These are phyloP conservation scores for Globisporangium lucens DNA, from an alignment of 352 stramenopile genomes.

Conservation along the genomic window DNA sequence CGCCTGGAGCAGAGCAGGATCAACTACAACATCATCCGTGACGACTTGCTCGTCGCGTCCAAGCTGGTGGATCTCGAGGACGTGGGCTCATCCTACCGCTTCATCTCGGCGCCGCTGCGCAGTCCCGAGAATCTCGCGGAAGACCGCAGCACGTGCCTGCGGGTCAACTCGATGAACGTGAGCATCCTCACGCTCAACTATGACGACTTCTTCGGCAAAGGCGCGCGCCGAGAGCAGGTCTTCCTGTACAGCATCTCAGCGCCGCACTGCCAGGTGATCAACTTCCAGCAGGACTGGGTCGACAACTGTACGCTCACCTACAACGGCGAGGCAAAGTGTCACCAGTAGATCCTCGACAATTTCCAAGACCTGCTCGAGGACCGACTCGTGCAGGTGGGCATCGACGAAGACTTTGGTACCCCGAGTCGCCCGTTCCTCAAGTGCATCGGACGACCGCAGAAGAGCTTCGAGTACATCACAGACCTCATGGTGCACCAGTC, in stretches of 20 bases:
- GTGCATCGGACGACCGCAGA: constrained; percentile 32
- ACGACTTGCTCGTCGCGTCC: constrained; percentile 17
- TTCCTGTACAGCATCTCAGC: constrained; percentile 46
- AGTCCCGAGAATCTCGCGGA: constrained; percentile 29
- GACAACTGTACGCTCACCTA: constrained; percentile 26
- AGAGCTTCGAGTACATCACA: constrained; percentile 43
- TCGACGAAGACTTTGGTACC: constrained; percentile 38
- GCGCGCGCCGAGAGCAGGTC: constrained; percentile 26
- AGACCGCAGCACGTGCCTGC: constrained; percentile 39
- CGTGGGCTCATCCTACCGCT: constrained; percentile 1
- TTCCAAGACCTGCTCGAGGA: constrained; percentile 35
- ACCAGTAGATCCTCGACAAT: constrained; percentile 47
- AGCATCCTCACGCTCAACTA: constrained; percentile 30
- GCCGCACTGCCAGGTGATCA: constrained; percentile 35
- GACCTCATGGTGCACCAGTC: constrained; percentile 53
- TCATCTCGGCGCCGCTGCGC: constrained; percentile 28
- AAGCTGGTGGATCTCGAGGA: constrained; percentile 14
- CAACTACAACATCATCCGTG: constrained; percentile 28
- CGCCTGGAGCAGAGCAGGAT: constrained; percentile 19
- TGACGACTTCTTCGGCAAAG: constrained; percentile 37
- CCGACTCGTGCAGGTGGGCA: constrained; percentile 32
- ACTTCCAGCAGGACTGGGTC: constrained; percentile 33
- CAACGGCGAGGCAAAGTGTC: constrained; percentile 26
- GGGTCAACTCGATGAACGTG: constrained; percentile 42
- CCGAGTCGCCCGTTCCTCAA: constrained; percentile 40